Evolutionary conservation across 2,329 filamentous ascomycete species (phyloP), one percentile per base, ranked within the genome.

Genomic region (Aspergillus fijiensis): DNA sequence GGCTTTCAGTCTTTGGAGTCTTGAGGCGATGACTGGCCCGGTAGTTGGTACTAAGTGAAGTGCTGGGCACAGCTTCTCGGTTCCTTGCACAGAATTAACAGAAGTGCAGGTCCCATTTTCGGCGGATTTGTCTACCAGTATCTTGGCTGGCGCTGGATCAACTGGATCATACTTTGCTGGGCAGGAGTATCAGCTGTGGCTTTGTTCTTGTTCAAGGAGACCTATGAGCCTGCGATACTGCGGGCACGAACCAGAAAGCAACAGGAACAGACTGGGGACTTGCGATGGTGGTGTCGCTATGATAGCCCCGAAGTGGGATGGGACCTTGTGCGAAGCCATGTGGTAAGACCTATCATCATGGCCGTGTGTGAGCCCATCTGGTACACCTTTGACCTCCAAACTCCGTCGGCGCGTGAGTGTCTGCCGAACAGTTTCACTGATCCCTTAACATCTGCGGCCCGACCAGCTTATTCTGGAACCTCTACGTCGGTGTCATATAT

Each of bases 121-220:
- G 65, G 65, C 83, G 87, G 0, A 67, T 91, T 69, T 51, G 59
- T 70, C 1, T 68, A 60, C 29, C 60, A 69, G 39, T 66, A 68
- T 62, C 78, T 92, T 3, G 90, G 90, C 2, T 96, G 91, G 91
- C 79, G 90, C 31, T 95, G 90, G 89, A 87, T 86, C 16, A 89
- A 89, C 69, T 95, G 89, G 88, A 79, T 92, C 7, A 83, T 89
- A 11, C 74, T 92, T 65, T 91, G 93, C 57, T 81, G 89, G 5
- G 82, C 84, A 0, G 89, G 84, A 0, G 79, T 81, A 0, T 85
- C 84, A 0, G 83, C 86, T 57, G 58, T 82, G n/a, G 74, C 85
- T 62, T 83, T 90, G 66, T 70, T 79, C 3, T 79, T 82, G 0
- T 79, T 88, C 25, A 83, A 83, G 62, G 90, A 94, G 75, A 92